Conservation (phyloP, 2,329 filamentous ascomycete genomes). For the Diaporthe ilicicola region DNA sequence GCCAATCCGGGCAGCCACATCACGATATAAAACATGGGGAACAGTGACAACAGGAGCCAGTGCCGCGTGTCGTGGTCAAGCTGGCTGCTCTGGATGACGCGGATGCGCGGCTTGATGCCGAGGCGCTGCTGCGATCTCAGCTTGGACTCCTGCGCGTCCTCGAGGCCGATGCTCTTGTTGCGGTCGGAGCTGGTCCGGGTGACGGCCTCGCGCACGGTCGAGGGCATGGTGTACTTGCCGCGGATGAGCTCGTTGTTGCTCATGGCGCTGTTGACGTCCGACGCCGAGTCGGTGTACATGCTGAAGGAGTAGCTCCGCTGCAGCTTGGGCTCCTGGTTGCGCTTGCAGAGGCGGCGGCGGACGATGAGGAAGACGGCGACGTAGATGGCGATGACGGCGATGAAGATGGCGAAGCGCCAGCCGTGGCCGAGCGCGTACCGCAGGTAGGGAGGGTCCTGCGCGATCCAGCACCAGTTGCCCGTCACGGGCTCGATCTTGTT, state of each 20-base stretch:
- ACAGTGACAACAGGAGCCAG: slow-evolving; percentile 29
- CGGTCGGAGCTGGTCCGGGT: slow-evolving; percentile 5
- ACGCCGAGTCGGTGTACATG: slow-evolving; percentile 21
- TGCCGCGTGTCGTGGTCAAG: slow-evolving; percentile 30
- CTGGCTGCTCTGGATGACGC: slow-evolving; percentile 23
- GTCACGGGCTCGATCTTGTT: slow-evolving; percentile 28
- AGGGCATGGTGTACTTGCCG: slow-evolving; percentile 24
- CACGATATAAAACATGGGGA: slow-evolving; percentile 28
- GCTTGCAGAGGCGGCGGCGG: slow-evolving; percentile 26
- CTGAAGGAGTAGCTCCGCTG: slow-evolving; percentile 25
- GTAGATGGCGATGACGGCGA: slow-evolving; percentile 18
- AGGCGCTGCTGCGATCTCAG: slow-evolving; percentile 22
- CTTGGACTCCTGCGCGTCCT: slow-evolving; percentile 28
- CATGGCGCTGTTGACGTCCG: slow-evolving; percentile 24
- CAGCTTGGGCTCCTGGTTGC: slow-evolving; percentile 17
- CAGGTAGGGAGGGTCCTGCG: slow-evolving; percentile 27
- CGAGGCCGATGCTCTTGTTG: slow-evolving; percentile 26
- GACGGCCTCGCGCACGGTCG: slow-evolving; percentile 25
- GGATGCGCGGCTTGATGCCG: slow-evolving; percentile 25
- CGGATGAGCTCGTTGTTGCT: slow-evolving; percentile 29
- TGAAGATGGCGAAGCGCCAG: slow-evolving; percentile 30
- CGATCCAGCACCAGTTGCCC: slow-evolving; percentile 33
- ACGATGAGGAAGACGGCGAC: slow-evolving; percentile 23
- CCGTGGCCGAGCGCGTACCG: slow-evolving; percentile 29
- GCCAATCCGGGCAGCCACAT: slow-evolving; percentile 27